Percentiles rank a stretch among this genome's conserved stretches.
These are phyloP conservation scores for Dittrichia graveolens DNA, from an alignment of 129 eudicot species.

Conservation along the genomic window DNA sequence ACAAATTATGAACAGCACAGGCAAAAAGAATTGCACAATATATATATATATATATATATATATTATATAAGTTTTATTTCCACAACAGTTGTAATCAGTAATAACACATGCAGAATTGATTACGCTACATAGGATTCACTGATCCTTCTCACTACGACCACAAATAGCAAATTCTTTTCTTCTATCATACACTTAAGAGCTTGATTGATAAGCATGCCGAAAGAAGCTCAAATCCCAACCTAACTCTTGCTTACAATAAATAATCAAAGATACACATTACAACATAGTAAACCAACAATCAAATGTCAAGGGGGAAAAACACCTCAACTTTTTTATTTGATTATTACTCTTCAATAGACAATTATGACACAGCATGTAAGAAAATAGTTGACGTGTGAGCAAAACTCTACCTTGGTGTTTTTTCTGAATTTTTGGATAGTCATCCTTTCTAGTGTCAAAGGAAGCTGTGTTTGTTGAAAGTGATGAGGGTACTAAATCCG, in stretches of 20 bases:
- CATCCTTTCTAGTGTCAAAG: constrained; percentile 12
- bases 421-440: constrained; percentile 20
- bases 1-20: background rate
- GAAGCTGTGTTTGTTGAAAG: constrained; percentile 30
- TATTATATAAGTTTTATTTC: too few relatives aligned
- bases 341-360: background rate
- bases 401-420: constrained; percentile 30
- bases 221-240: background rate
- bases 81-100: too few relatives aligned
- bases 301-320: background rate
- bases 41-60: too few relatives aligned
- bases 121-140: background rate
- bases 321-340: background rate
- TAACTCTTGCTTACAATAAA: background rate
- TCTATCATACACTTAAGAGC: background rate
- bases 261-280: background rate
- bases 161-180: background rate
- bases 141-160: background rate
- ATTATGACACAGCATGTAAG: background rate
- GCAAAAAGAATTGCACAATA: background rate
- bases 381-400: background rate
- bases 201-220: background rate
- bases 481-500: constrained; percentile 22
- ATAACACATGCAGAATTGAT: background rate
- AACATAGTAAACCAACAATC: background rate